phyloP scores from a whole-genome alignment of 2,329 filamentous ascomycete species.

The Diaporthe citriasiana region DNA sequence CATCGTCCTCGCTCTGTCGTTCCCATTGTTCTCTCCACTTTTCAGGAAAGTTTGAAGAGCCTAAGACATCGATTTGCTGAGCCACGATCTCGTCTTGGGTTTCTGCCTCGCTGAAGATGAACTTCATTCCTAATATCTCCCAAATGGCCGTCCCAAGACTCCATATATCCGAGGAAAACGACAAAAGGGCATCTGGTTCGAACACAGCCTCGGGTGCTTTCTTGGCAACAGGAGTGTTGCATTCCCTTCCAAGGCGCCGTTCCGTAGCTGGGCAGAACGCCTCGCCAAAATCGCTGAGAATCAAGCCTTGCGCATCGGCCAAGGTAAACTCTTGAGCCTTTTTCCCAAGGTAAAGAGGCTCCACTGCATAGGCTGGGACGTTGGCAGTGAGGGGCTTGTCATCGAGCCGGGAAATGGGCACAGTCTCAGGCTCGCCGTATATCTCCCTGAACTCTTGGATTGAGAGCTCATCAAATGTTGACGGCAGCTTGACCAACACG shows the following conservation, averaged over 20 bases:
- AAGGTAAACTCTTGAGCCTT: conserved; percentile 48
- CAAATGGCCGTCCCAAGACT: conserved; percentile 44
- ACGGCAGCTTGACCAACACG: conserved; percentile 1
- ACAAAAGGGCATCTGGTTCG: background rate
- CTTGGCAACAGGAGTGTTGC: conserved; percentile 42
- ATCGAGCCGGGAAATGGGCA: conserved; percentile 11
- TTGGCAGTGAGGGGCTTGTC: conserved; percentile 9
- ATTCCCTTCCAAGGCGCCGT: conserved; percentile 45
- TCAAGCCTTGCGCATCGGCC: conserved; percentile 46
- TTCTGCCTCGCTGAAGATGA: conserved; percentile 44
- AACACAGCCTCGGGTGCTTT: conserved; percentile 20
- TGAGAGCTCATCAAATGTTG: conserved; percentile 22
- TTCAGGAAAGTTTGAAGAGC: background rate
- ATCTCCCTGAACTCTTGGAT: background rate
- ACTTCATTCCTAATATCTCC: conserved; percentile 47
- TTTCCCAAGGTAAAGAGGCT: conserved; percentile 47
- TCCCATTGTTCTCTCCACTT: background rate
- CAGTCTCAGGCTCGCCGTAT: conserved; percentile 14
- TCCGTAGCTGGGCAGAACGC: conserved; percentile 48
- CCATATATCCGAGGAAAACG: conserved; percentile 44
- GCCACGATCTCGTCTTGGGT: conserved; percentile 44
- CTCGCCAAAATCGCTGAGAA: conserved; percentile 55
- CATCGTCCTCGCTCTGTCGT: background rate
- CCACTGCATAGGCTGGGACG: background rate
- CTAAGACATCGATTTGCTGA: conserved; percentile 46